phyloP scores from a whole-genome alignment of 1,284 basidiomycete species.

The Lignosus rhinocerotis region DNA sequence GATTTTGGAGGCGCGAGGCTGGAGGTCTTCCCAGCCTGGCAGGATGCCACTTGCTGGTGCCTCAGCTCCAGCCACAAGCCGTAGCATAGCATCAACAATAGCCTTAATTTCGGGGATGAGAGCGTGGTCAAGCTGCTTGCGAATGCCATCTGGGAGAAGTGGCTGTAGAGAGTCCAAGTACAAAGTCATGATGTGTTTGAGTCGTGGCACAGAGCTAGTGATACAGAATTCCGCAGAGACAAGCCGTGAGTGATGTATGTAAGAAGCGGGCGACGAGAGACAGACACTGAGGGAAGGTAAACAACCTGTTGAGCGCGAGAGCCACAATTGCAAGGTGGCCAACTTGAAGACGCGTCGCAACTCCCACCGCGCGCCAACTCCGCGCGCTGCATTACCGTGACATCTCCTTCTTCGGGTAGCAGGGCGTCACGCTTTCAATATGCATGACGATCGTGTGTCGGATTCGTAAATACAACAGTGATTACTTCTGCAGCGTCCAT shows the following conservation, averaged over 20 bases:
- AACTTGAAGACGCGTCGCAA: constrained; percentile 1
- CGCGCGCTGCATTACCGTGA: constrained; percentile 1
- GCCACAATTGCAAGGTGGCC: background rate
- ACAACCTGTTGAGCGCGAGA: background rate
- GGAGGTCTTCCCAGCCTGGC: constrained; percentile 19
- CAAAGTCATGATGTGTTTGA: constrained; percentile 1
- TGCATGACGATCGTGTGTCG: background rate
- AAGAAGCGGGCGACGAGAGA: background rate
- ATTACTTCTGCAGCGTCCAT: constrained; percentile 3
- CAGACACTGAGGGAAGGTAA: background rate
- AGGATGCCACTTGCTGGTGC: constrained; percentile 13
- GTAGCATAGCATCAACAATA: constrained; percentile 25
- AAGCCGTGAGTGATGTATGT: background rate
- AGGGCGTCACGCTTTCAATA: background rate
- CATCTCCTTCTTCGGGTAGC: background rate
- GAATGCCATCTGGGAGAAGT: constrained; percentile 18
- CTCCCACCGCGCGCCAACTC: background rate
- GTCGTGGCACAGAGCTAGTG: background rate
- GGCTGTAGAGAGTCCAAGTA: constrained; percentile 19
- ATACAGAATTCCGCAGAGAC: background rate
- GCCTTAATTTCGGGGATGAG: constrained; percentile 14
- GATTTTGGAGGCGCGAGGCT: constrained; percentile 18
- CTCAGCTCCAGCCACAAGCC: constrained; percentile 26
- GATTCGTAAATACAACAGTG: constrained; percentile 1
- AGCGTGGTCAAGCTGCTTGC: constrained; percentile 15